Evolutionary conservation across 2,329 filamentous ascomycete genomes (phyloP), one percentile per base, ranked within the genome.

Genomic region (Fusarium sp.): DNA sequence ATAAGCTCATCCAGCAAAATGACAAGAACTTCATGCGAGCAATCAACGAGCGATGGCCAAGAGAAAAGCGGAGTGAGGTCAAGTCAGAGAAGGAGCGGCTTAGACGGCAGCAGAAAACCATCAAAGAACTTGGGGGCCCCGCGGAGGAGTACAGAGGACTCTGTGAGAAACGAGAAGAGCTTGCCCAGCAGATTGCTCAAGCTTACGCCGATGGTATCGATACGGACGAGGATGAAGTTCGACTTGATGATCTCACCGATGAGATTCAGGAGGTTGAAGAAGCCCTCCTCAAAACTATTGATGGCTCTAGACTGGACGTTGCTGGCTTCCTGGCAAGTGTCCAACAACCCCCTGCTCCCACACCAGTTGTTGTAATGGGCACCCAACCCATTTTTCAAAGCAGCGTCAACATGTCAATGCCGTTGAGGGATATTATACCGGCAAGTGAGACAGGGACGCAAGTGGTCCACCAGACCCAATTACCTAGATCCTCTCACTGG

Each of bases 401-500:
- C 35, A 72, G 71, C n/a, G 79, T 79, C 4, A 78, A 82, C 63
- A 81, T 82, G 80, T 80, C 81, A 11, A 76, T 79, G 6, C 78
- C 76, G 25, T 80, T 83, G 6, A 80, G 77, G 52, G 82, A 84
- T n/a, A 79, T 75, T 10, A 79, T 80, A 4, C 37, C 79, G 14
- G 75, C 76, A 17, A 76, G 80, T 2, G 80, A 82, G 40, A 79
- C 79, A 30, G 82, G 81, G 14, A 85, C 86, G 1, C 86, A 90
- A 69, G 82, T 89, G 20, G 84, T 90, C 22, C 83, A 86, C 22
- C 88, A 90, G 74, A 90, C 88, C 1, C 88, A 89, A 64, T 74
- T 87, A 25, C 81, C 83, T 11, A 71, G 73, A 35, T 65, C 63
- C n/a, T 76, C 77, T 45, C 62, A 69, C 8, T 73, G 79, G 74